A percentile compares a stretch with the other conserved stretches of the same genome.
These are phyloP conservation scores for Fusarium haematococcum DNA, from an alignment of 2,329 filamentous ascomycete species.

Conservation along the genomic window DNA sequence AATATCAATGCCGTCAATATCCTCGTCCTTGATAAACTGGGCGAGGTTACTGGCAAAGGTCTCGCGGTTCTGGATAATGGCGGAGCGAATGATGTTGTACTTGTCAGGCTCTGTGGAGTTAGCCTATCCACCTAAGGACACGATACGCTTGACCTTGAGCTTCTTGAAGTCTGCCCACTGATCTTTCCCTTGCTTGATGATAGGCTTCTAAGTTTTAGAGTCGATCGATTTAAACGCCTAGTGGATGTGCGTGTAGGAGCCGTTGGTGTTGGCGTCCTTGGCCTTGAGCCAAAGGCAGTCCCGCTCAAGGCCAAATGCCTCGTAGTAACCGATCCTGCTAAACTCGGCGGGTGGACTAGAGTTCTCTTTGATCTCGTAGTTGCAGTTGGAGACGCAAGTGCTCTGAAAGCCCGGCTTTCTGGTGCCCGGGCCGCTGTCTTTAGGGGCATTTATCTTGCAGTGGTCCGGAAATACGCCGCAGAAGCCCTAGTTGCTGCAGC, in stretches of 20 bases:
- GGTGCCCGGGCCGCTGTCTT: not conserved
- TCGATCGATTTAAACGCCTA: slow-evolving; percentile 49
- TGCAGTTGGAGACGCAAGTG: slow-evolving; percentile 8
- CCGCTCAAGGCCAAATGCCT: not conserved
- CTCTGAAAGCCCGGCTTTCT: slow-evolving; percentile 2
- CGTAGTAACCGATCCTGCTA: not conserved
- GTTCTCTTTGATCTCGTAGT: slow-evolving; percentile 2
- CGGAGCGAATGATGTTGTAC: slow-evolving; percentile 39
- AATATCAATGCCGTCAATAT: slow-evolving; percentile 54
- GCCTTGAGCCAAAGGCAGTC: slow-evolving; percentile 4
- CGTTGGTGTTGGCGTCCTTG: slow-evolving; percentile 30
- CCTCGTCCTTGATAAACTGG: slow-evolving; percentile 51
- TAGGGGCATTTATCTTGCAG: not conserved
- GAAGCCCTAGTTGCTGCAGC: slow-evolving; percentile 18
- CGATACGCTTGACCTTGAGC: slow-evolving; percentile 41
- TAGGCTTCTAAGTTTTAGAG: slow-evolving; percentile 17
- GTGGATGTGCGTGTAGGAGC: slow-evolving; percentile 37
- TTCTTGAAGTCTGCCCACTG: slow-evolving; percentile 42
- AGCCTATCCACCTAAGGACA: slow-evolving; percentile 47
- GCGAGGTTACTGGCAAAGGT: slow-evolving; percentile 50
- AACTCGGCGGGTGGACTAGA: not conserved
- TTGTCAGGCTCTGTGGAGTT: slow-evolving; percentile 39
- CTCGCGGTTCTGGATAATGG: slow-evolving; percentile 47
- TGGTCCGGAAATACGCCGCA: slow-evolving; percentile 7
- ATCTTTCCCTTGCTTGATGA: slow-evolving; percentile 33